Evolutionary conservation across 768 basidiomycete species (phyloP), one percentile per base, ranked within the genome.

Genomic region (Tephrocybe sp.): DNA sequence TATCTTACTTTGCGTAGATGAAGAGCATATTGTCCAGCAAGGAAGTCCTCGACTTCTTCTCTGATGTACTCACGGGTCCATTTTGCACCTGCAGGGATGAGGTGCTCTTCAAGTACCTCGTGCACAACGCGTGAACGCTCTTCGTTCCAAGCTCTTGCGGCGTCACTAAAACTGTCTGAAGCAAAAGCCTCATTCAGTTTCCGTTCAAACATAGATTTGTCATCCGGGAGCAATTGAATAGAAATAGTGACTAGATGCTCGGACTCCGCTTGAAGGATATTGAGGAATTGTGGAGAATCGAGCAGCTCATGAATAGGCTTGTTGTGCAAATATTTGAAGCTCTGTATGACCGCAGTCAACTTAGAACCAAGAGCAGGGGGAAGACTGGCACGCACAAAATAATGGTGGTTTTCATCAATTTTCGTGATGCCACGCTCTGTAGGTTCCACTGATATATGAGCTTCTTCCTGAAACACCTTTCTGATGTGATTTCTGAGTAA

Each of bases 261-360:
- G n/a, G 83, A 71, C 67, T 99, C 96, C 1, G 97, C 97, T 34
- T 81, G 79, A 8, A 98, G 82, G 57, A 98, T 96, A 58, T 92
- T 85, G 21, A 98, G 75, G 70, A 95, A 98, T 59, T 95, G 92
- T 17, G 90, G 74, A 1, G 79, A 73, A 34, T 84, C 77, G 33
- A 84, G 60, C 82, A 96, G 86, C 4, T 84, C 78, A 24, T 66
- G 65, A 25, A 93, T 78, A 21, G 82, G 84, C 62, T 97, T 98
- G 54, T 87, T 78, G 23, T 78, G 73, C 24, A 98, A 78, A 70
- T 98, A 98, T 76, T 98, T 98, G 81, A 98, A 98, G 60, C 83
- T 86, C 96, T 99, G 60, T 9, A 47, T 42, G 14, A 55, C 23
- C 5, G 50, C 11, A 55, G 53, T 43, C 21, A 55, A 39, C 21